These are phyloP conservation scores for Taphrina deformans DNA, from an alignment of 1,139 yeast species.

Conservation along the genomic window DNA sequence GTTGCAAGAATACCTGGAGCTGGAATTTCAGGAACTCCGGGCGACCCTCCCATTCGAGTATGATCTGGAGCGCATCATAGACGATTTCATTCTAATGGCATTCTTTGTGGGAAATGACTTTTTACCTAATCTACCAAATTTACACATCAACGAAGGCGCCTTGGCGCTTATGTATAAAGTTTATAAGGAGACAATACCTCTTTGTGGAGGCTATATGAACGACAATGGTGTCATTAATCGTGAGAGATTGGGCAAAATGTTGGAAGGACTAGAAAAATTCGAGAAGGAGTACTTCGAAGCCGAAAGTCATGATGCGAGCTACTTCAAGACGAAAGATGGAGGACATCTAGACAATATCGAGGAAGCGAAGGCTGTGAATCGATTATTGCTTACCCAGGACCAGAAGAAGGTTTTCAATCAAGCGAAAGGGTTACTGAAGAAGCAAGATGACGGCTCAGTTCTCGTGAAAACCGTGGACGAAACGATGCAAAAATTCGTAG, in stretches of 20 bases:
- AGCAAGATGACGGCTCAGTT: conserved; percentile 6
- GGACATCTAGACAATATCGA: conserved; percentile 51
- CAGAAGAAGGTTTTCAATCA: conserved; percentile 65
- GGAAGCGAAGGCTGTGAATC: conserved; percentile 50
- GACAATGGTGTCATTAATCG: conserved; percentile 79
- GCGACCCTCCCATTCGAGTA: conserved; percentile 63
- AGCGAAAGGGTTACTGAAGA: conserved; percentile 22
- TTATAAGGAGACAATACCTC: conserved; percentile 74
- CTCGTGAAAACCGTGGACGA: conserved; percentile 34
- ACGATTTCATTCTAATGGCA: conserved; percentile 88
- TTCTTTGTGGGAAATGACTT: conserved; percentile 97
- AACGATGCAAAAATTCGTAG: conserved; percentile 43
- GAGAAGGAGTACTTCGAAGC: conserved; percentile 57
- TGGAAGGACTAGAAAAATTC: conserved; percentile 78
- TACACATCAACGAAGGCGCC: conserved; percentile 92
- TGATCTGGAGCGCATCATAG: conserved; percentile 83
- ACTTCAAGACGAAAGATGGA: conserved; percentile 83
- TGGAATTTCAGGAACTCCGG: conserved; percentile 75
- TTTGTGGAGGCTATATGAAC: conserved; percentile 80
- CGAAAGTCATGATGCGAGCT: conserved; percentile 73
- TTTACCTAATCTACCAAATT: conserved; percentile 94
- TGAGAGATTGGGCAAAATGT: conserved; percentile 69
- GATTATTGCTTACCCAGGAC: conserved; percentile 64
- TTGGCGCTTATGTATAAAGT: conserved; percentile 85
- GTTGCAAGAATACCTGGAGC: conserved; percentile 83